These are phyloP conservation scores for Geotrichum carabidarum DNA, from an alignment of 1,139 yeast species.

Conservation along the genomic window DNA sequence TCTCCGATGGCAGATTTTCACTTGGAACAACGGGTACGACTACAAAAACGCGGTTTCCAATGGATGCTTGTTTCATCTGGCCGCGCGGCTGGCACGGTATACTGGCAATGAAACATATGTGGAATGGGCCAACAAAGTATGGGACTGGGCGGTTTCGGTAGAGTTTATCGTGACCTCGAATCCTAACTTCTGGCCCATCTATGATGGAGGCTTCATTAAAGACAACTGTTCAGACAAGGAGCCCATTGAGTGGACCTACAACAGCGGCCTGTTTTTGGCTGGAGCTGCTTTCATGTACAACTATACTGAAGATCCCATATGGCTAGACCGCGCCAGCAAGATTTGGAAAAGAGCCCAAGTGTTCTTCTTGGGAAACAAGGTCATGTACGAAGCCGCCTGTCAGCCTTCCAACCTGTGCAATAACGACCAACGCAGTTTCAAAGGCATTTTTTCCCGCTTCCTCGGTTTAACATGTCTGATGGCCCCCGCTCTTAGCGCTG, in stretches of 20 bases:
- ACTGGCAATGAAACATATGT: constrained; percentile 65
- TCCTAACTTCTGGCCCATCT: constrained; percentile 43
- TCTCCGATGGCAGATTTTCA: constrained; percentile 91
- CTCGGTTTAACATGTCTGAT: constrained; percentile 68
- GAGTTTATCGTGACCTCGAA: constrained; percentile 48
- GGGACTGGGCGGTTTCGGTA: constrained; percentile 73
- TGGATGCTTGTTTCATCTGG: constrained; percentile 84
- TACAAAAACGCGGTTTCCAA: constrained; percentile 88
- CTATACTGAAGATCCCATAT: constrained; percentile 59
- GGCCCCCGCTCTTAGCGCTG: constrained; percentile 56
- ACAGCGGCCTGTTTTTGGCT: constrained; percentile 70
- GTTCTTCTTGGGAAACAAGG: constrained; percentile 53
- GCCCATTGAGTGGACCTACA: constrained; percentile 77
- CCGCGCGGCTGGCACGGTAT: constrained; percentile 80
- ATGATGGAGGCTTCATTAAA: constrained; percentile 72
- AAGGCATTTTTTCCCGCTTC: constrained; percentile 73
- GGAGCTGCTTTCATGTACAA: constrained; percentile 84
- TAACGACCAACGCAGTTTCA: constrained; percentile 86
- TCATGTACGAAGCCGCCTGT: constrained; percentile 81
- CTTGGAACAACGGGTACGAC: constrained; percentile 91
- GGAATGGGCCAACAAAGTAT: constrained; percentile 76
- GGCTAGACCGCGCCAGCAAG: constrained; percentile 52
- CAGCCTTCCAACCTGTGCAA: constrained; percentile 64
- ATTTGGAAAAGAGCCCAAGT: constrained; percentile 45
- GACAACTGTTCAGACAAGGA: constrained; percentile 60